Percentiles rank a stretch among this genome's conserved stretches.
Evolutionary conservation across 768 basidiomycete species (phyloP).

Genomic region (Tulasnella sp.): DNA sequence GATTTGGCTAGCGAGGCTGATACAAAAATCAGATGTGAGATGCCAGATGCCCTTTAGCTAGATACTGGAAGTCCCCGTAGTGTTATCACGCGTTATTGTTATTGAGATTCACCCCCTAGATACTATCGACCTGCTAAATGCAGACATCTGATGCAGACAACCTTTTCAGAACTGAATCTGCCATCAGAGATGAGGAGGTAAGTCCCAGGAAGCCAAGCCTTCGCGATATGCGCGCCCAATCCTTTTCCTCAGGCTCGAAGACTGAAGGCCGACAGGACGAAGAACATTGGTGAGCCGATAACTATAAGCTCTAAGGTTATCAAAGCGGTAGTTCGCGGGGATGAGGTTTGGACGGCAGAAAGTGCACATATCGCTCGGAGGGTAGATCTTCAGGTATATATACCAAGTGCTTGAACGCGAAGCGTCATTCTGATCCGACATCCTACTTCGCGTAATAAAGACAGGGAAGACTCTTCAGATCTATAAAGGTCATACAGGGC

Average conservation of each 20-base stretch:
- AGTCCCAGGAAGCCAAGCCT: slow-evolving; percentile 23
- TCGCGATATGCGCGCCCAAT: slow-evolving; percentile 14
- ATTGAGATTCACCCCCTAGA: too few relatives aligned
- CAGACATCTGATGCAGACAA: slow-evolving; percentile 36
- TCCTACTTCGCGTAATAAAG: slow-evolving; percentile 32
- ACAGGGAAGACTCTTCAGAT: slow-evolving; percentile 67
- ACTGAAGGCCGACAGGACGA: slow-evolving; percentile 59
- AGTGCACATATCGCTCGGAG: slow-evolving; percentile 66
- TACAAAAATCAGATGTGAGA: too few relatives aligned
- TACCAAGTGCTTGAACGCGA: background rate
- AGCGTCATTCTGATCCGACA: slow-evolving; percentile 13
- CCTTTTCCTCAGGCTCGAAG: slow-evolving; percentile 45
- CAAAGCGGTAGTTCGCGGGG: slow-evolving; percentile 51
- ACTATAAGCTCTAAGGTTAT: slow-evolving; percentile 65
- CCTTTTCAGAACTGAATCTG: slow-evolving; percentile 63
- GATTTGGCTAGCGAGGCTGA: too few relatives aligned
- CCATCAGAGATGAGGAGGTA: slow-evolving; percentile 53
- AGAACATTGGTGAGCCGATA: slow-evolving; percentile 69
- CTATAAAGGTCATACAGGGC: slow-evolving; percentile 78
- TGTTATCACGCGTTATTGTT: too few relatives aligned
- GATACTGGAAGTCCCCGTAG: too few relatives aligned
- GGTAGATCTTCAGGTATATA: slow-evolving; percentile 62
- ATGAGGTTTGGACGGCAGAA: slow-evolving; percentile 78
- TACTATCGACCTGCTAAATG: too few relatives aligned
- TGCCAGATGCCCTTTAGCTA: too few relatives aligned